These are phyloP conservation scores for Fusarium annulatum DNA, from an alignment of 2,329 filamentous ascomycete species.

Conservation along the genomic window DNA sequence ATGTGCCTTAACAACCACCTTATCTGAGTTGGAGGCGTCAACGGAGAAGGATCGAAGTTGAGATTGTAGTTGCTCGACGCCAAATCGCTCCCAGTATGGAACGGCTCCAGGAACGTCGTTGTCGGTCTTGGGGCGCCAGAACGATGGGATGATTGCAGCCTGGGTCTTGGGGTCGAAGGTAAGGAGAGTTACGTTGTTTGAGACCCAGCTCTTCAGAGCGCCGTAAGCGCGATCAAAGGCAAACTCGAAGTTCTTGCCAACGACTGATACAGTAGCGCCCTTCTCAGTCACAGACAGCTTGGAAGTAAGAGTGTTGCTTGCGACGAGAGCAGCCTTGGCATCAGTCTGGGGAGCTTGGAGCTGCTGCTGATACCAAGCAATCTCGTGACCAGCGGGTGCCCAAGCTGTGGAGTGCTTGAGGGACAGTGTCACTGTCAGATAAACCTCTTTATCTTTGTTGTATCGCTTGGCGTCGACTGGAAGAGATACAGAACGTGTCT, in stretches of 20 bases:
- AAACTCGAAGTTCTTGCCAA: constrained; percentile 50
- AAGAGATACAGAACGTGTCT: constrained; percentile 49
- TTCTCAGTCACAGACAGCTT: constrained; percentile 38
- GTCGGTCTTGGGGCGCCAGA: constrained; percentile 74
- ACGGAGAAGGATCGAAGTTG: constrained; percentile 58
- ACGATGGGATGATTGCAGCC: constrained; percentile 57
- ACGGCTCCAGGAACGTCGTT: constrained; percentile 68
- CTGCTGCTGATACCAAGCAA: constrained; percentile 65
- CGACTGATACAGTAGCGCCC: constrained; percentile 7
- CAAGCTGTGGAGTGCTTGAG: constrained; percentile 59
- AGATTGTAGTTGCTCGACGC: constrained; percentile 58
- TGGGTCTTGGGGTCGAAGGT: constrained; percentile 49
- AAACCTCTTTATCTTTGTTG: constrained; percentile 53
- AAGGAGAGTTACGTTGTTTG: constrained; percentile 50
- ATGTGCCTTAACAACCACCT: constrained; percentile 63
- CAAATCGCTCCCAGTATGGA: constrained; percentile 67
- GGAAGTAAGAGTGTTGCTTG: constrained; percentile 26
- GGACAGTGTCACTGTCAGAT: constrained; percentile 58
- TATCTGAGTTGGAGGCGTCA: constrained; percentile 53
- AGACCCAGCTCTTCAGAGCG: constrained; percentile 55
- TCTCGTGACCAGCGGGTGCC: constrained; percentile 63
- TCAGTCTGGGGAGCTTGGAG: constrained; percentile 37
- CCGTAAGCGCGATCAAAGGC: constrained; percentile 60
- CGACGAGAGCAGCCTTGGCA: background rate
- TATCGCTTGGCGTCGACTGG: constrained; percentile 44